phyloP scores from a whole-genome alignment of 257 asterid species.

The Nicotiana sylvestris region DNA sequence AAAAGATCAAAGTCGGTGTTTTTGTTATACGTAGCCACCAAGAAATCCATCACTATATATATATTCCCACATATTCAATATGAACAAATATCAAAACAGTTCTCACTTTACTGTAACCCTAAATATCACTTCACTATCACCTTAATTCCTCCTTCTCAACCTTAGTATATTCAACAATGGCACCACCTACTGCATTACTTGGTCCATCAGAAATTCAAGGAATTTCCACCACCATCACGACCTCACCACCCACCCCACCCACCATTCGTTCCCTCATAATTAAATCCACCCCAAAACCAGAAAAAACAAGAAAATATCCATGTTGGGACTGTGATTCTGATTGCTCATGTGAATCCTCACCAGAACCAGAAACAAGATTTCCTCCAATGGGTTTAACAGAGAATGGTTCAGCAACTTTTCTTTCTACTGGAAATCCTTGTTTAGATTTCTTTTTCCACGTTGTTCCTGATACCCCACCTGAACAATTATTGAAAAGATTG shows the following conservation, averaged over 20 bases:
- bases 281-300: neutral
- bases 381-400: neutral
- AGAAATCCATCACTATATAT: too few relatives aligned
- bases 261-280: neutral
- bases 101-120: too few relatives aligned
- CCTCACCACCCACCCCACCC: neutral
- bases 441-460: conserved; percentile 25
- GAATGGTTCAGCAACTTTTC: neutral
- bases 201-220: neutral
- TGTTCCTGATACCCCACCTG: conserved; percentile 22
- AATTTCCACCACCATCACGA: neutral
- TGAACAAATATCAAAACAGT: too few relatives aligned
- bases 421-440: conserved; percentile 18
- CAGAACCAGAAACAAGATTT: neutral
- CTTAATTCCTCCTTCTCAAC: too few relatives aligned
- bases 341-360: too few relatives aligned
- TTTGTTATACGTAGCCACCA: too few relatives aligned
- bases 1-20: too few relatives aligned
- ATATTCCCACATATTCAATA: too few relatives aligned
- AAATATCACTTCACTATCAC: too few relatives aligned
- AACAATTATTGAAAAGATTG: neutral
- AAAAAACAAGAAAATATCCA: too few relatives aligned
- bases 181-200: neutral
- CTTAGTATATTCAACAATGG: neutral
- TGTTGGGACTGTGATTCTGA: too few relatives aligned